Percentiles rank a stretch among this genome's conserved stretches.
phyloP scores from a whole-genome alignment of 139 green algal species.

The Tetradesmus lagerheimii region DNA sequence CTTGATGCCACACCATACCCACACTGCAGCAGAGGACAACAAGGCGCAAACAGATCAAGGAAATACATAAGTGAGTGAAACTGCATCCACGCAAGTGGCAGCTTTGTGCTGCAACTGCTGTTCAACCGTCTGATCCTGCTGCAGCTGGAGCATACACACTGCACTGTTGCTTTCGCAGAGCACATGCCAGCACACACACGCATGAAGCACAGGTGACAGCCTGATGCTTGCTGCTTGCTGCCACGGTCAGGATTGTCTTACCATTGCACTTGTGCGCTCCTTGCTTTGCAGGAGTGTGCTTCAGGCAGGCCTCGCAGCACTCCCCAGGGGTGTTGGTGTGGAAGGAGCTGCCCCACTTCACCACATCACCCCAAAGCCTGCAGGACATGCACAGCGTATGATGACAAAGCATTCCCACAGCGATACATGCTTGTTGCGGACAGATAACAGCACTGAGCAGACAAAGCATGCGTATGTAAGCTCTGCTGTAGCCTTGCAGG shows the following conservation, averaged over 20 bases:
- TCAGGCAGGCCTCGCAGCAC: slow-evolving; percentile 75
- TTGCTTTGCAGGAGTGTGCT: slow-evolving; percentile 53
- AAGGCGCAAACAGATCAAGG: too few species aligned
- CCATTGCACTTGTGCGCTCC: slow-evolving; percentile 80
- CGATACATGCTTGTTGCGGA: too few species aligned
- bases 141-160: background rate
- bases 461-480: background rate
- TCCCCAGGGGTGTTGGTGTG: slow-evolving; percentile 54
- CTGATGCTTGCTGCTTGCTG: background rate
- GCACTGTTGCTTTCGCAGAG: too few species aligned
- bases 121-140: background rate
- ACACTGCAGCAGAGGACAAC: slow-evolving; percentile 82
- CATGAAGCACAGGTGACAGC: background rate
- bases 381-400: background rate
- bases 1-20: slow-evolving; percentile 85
- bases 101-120: background rate
- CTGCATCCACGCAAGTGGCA: background rate
- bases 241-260: slow-evolving; percentile 34
- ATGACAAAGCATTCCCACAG: too few species aligned
- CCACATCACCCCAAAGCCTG: slow-evolving; percentile 86
- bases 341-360: slow-evolving; percentile 75
- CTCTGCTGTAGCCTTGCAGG: background rate
- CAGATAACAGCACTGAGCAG: too few species aligned
- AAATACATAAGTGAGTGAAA: background rate
- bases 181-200: background rate